Evolutionary conservation across 2,329 filamentous ascomycete species (phyloP), one percentile per base, ranked within the genome.

Genomic region (Colletotrichum sp.): DNA sequence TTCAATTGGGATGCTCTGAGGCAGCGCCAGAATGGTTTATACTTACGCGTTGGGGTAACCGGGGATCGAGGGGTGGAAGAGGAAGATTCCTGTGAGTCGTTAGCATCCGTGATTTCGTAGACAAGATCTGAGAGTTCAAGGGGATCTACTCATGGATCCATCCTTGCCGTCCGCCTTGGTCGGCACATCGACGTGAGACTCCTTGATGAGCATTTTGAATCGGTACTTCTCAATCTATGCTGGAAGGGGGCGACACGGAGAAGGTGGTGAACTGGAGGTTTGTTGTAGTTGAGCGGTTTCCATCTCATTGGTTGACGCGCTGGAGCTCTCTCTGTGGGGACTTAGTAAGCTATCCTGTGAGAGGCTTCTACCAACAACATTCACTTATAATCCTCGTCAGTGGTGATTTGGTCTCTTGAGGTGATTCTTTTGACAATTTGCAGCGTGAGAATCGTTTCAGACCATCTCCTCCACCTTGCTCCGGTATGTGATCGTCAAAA

Each of bases 41-140:
- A 80, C 90, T 81, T 92, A 96, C 85, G 96, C 96, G 79, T 97
- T 93, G 32, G 96, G 95, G 83, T 98, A 98, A 76, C 94, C 93
- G 1, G 95, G 91, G 79, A 98, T 93, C 16, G 91, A 92, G 9
- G 96, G 96, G 82, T 98, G 95, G 85, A 96, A 98, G 83, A 98
- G 83, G 85, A 96, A 98, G 82, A 98, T 94, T 79, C 96, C 95
- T 98, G 83, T 34, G 24, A n/a, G 39, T 32, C 44, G 55, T 75
- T 52, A 64, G 59, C 67, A 73, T 32, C 24, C n/a, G n/a, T 69
- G 30, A 1, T 52, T 24, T 24, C 6, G 18, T 1, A 16, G 16
- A 7, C 4, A 7, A 6, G 1, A 32, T n/a, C 21, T 12, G 18
- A 13, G 63, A 26, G 34, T 2, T 24, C 10, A 24, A 10, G 36